A percentile compares a stretch with the other conserved stretches of the same genome.
These are phyloP conservation scores for Thelephora ganbajun DNA, from an alignment of 768 basidiomycete species.

Conservation along the genomic window DNA sequence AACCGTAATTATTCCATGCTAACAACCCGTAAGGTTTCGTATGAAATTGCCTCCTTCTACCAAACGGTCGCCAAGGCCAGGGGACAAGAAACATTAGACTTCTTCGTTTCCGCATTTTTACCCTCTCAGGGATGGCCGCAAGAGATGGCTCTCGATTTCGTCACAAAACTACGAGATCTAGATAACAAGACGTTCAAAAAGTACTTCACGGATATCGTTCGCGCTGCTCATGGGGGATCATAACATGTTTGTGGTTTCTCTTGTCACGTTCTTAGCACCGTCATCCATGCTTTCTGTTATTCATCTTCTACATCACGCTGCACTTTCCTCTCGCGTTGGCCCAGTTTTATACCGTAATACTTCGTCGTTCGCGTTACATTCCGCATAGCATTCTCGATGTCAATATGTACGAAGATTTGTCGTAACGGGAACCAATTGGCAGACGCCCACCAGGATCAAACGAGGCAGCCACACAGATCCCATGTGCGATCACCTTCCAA, in stretches of 20 bases:
- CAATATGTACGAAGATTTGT: too few relatives aligned
- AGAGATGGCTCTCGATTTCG: conserved; percentile 64
- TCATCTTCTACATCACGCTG: background rate
- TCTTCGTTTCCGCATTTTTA: conserved; percentile 65
- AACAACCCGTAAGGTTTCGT: conserved; percentile 46
- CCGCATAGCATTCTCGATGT: background rate
- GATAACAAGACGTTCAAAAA: conserved; percentile 71
- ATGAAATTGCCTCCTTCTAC: conserved; percentile 79
- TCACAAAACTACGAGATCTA: conserved; percentile 56
- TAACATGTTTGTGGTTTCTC: conserved; percentile 17
- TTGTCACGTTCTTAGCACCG: conserved; percentile 3
- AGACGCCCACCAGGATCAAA: too few relatives aligned
- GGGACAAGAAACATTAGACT: conserved; percentile 72
- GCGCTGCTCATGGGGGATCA: conserved; percentile 46
- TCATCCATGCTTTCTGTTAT: background rate
- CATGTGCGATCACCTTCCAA: too few relatives aligned
- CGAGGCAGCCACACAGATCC: too few relatives aligned
- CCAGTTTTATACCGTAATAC: background rate
- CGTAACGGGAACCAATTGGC: too few relatives aligned
- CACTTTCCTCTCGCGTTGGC: background rate
- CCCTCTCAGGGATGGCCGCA: conserved; percentile 83
- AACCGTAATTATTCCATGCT: background rate
- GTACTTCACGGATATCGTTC: conserved; percentile 78
- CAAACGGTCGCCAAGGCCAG: conserved; percentile 67
- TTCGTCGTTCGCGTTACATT: background rate